Evolutionary conservation across 139 green algal genomes (phyloP), one percentile per base, ranked within the genome.

Genomic region (Coccomyxa sp.): DNA sequence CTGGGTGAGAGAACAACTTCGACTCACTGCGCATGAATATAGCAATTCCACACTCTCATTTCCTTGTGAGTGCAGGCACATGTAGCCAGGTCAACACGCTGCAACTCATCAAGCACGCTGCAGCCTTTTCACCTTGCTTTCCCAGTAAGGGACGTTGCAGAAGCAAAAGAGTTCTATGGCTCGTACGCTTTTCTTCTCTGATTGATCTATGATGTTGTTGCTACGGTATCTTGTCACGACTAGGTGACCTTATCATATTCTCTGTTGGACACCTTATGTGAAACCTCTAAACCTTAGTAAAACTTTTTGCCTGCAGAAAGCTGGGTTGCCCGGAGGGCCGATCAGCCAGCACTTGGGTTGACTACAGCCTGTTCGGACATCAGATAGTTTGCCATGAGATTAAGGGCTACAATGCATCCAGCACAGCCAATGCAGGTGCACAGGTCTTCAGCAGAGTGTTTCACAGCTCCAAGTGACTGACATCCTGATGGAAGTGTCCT

Each of bases 51-150:
- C 7, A 51, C 38, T 11, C 3, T 51, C 38, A 51, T 51, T 11
- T 51, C 7, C 38, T 51, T 11, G 38, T 51, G 38, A 51, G 3
- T 27, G 23, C 67, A 76, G 67, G 67, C 67, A 30, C 67, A 76
- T 51, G 7, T 51, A 11, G 38, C 38, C 38, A 3, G 7, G 38
- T 51, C 38, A 51, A 51, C 38, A 51, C 38, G 38, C 38, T 51
- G 38, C 38, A 51, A 51, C 38, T 51, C 38, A 51, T 51, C 38
- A 51, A 51, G 38, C 38, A 51, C 63, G 21, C 63, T 85, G 14
- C 82, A 85, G 28, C 88, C 93, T 0, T 95, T 97, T 75, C 94
- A 97, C 79, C 85, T 97, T 13, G 94, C 94, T 7, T 92, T 97
- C 28, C 94, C 94, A 18, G 94, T 97, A 0, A 81, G 83, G 18